A percentile compares a stretch with the other conserved stretches of the same genome.
These are phyloP conservation scores for Ilyonectria sp. DNA, from an alignment of 2,329 filamentous ascomycete species.

Conservation along the genomic window DNA sequence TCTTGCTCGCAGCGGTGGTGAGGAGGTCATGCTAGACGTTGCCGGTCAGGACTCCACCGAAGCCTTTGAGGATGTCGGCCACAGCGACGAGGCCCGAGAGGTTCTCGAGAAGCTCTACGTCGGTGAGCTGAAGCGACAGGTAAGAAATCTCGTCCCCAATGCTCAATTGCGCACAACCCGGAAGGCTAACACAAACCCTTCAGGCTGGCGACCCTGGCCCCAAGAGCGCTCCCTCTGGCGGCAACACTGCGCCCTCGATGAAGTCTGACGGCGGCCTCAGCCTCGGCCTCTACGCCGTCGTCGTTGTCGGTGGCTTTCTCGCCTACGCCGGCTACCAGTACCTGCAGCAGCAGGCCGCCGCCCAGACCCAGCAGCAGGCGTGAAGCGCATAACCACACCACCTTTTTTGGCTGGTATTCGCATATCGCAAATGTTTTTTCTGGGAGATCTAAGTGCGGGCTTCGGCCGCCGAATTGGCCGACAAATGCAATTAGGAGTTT, in stretches of 20 bases:
- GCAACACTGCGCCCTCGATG: constrained; percentile 63
- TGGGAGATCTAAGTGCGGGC: constrained; percentile 36
- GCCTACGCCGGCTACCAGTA: constrained; percentile 92
- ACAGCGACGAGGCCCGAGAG: constrained; percentile 98
- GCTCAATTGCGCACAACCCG: constrained; percentile 9
- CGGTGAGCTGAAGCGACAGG: constrained; percentile 84
- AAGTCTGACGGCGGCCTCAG: constrained; percentile 73
- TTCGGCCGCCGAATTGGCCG: constrained; percentile 25
- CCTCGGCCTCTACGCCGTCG: constrained; percentile 84
- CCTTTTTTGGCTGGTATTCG: constrained; percentile 12
- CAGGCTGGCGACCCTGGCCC: constrained; percentile 85
- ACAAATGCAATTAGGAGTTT: constrained; percentile 46
- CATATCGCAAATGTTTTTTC: constrained; percentile 32
- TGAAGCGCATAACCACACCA: constrained; percentile 43
- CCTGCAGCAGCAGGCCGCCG: constrained; percentile 71
- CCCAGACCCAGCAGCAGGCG: constrained; percentile 40
- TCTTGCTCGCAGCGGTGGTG: constrained; percentile 81
- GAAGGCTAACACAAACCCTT: constrained; percentile 44
- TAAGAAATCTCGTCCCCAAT: constrained; percentile 59
- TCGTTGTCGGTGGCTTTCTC: constrained; percentile 82
- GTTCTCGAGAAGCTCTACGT: constrained; percentile 85
- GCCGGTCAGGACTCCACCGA: constrained; percentile 96
- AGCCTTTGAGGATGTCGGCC: constrained; percentile 98
- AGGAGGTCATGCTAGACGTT: constrained; percentile 97
- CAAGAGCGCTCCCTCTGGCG: constrained; percentile 63